Base-by-base conservation (phyloP, 148 eudicot genomes). In the Oxyria digyna region DNA sequence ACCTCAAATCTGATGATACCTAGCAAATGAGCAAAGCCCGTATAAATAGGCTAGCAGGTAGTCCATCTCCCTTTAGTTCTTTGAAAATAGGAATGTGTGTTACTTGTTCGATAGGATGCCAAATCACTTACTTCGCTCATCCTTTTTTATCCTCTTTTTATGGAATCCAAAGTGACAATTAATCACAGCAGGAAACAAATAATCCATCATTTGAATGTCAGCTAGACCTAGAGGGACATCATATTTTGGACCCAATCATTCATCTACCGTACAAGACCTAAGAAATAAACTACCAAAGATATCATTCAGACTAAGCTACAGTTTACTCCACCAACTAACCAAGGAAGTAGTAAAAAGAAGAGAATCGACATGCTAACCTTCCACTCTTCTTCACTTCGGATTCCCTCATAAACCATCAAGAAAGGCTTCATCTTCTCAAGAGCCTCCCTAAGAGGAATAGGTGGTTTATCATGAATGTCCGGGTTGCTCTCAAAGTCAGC, bases 341-440 rank as follows among this genome's bases (percentile, higher is more conserved):
- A 65, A 6, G 67, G 26, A 64, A 50, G 26, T 32, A 42, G 41
- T 15, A 52, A 29, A 14, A 52, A 29, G 38, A 37, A 13, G 27
- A 59, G 37, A 33, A 31, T 27, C 20, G 13, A 12, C 17, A 59
- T 29, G 31, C 65, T 59, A 29, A 94, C 99, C 96, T 91, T 87
- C 99, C 97, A 94, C 84, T 94, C 96, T 84, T 88, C 82, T 69
- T 90, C 86, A 76, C 67, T 81, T 73, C 75, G 72, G 72, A 94
- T 88, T 73, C 85, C 84, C 73, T 86, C 89, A 72, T 91, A 87
- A 62, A 84, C 78, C 87, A 94, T 85, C 67, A 94, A 77, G 83
- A 88, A 94, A 3, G 97, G 97, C 82, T 85, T 94, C 89, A 81
- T 74, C 78, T 94, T 90, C 84, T 90, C 96, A 20, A 94, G 78